phyloP scores from a whole-genome alignment of 345 rosid species.

The Abelmoschus esculentus region DNA sequence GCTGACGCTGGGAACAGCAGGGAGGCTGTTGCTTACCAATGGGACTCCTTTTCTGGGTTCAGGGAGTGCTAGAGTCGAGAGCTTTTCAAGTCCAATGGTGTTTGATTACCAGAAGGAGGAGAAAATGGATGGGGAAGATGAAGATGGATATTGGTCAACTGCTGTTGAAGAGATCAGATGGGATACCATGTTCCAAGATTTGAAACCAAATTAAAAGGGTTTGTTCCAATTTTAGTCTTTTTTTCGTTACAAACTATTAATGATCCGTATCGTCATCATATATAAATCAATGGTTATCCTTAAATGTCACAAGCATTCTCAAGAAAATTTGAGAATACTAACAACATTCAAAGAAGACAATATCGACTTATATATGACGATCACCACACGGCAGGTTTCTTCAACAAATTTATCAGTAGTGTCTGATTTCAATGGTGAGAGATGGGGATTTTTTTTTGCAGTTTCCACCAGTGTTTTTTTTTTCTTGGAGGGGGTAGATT shows the following conservation, averaged over 20 bases:
- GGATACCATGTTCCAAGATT: constrained; percentile 89
- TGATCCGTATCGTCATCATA: too few species aligned
- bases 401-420: neutral
- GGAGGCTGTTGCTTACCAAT: constrained; percentile 55
- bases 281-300: too few species aligned
- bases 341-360: too few species aligned
- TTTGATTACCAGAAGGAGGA: constrained; percentile 36
- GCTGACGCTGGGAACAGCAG: constrained; percentile 25
- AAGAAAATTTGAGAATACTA: too few species aligned
- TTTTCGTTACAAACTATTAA: too few species aligned
- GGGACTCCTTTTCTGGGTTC: constrained; percentile 40
- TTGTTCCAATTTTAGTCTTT: neutral
- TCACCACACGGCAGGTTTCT: too few species aligned
- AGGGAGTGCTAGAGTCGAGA: constrained; percentile 20
- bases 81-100: constrained; percentile 47
- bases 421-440: constrained; percentile 39
- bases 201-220: constrained; percentile 65
- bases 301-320: too few species aligned
- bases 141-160: constrained; percentile 42
- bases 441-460: constrained; percentile 40
- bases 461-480: constrained; percentile 42
- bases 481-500: neutral
- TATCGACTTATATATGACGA: too few species aligned
- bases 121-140: constrained; percentile 16
- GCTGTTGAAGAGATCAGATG: constrained; percentile 66